Base-by-base conservation (phyloP, 1,284 basidiomycete genomes). In the Afroboletus lepidellus region DNA sequence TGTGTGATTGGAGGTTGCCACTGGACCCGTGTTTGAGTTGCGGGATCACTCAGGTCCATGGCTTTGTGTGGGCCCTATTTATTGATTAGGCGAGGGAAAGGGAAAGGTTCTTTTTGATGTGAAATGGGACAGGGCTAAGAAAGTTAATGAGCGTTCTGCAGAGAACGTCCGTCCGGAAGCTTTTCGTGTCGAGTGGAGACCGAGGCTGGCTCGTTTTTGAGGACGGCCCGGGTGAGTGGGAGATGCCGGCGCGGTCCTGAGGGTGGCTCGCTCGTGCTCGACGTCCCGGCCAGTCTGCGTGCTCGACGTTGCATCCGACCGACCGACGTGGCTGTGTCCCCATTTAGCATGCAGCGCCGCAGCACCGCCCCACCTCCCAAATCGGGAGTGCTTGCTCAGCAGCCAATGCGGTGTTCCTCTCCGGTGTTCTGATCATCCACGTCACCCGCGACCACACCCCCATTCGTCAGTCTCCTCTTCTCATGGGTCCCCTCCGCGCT, bases 61-160 rank as follows among this genome's bases (percentile, higher is more conserved):
- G 55, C 48, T 57, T 47, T 49, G 48, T 34, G 57, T 52, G 56
- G 55, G 62, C 63, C 60, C 54, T 67, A 65, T 67, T 67, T 71
- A 71, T 70, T 69, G 57, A 65, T 70, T 69, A 69, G 56, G 65
- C 65, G 65, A 70, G 67, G 67, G 67, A 67, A 66, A 57, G 44
- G 43, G 51, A 57, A 49, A 57, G 54, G 62, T 69, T 69, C 63
- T 65, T 67, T 68, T 61, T 67, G 65, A 70, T 70, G 60, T 70
- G 67, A 60, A 63, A 38, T 50, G 37, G 27, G 52, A 48, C 33
- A 62, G 46, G 60, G 54, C 55, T 55, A 56, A 30, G 53, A 60
- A 60, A 52, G 57, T 60, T 57, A 64, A 66, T 53, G 62, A 55
- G 63, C 50, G 63, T 65, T 69, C 65, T 69, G 36, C 0, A 54